Percentiles rank a stretch among this genome's conserved stretches.
phyloP scores from a whole-genome alignment of 495 filamentous ascomycete species.

The Penicillium herquei region DNA sequence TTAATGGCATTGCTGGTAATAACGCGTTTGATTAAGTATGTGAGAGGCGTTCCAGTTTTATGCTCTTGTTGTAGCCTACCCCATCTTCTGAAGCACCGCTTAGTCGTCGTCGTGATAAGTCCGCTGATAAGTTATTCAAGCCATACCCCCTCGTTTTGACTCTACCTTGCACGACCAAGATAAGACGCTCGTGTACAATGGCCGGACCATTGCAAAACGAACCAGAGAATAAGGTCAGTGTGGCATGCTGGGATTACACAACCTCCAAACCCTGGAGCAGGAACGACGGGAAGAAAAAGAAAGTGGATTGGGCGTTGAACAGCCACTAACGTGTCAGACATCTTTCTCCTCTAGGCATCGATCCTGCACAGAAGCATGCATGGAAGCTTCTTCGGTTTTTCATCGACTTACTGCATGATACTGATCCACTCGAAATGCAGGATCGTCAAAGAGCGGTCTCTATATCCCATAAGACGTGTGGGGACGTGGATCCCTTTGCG shows the following conservation, averaged over 20 bases:
- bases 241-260: conserved; percentile 10
- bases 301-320: conserved; percentile 8
- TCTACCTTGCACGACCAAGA: too few relatives aligned
- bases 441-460: conserved; percentile 17
- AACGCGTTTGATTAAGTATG: too few relatives aligned
- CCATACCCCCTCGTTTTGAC: too few relatives aligned
- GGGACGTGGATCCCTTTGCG: too few relatives aligned
- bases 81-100: neutral
- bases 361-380: conserved; percentile 41
- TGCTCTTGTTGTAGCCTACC: conserved; percentile 1
- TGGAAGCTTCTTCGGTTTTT: conserved; percentile 34
- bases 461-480: neutral
- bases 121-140: too few relatives aligned
- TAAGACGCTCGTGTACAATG: conserved; percentile 10
- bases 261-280: neutral
- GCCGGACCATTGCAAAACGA: conserved; percentile 12
- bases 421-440: conserved; percentile 7
- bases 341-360: neutral
- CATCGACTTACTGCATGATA: neutral
- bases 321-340: conserved; percentile 24
- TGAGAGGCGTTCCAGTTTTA: conserved; percentile 6
- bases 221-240: conserved; percentile 11
- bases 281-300: conserved; percentile 1
- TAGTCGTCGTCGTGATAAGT: too few relatives aligned
- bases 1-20: too few relatives aligned